These are phyloP conservation scores for Saksenaea oblongispora DNA, from an alignment of 371 early-diverging fungal genomes.

Conservation along the genomic window DNA sequence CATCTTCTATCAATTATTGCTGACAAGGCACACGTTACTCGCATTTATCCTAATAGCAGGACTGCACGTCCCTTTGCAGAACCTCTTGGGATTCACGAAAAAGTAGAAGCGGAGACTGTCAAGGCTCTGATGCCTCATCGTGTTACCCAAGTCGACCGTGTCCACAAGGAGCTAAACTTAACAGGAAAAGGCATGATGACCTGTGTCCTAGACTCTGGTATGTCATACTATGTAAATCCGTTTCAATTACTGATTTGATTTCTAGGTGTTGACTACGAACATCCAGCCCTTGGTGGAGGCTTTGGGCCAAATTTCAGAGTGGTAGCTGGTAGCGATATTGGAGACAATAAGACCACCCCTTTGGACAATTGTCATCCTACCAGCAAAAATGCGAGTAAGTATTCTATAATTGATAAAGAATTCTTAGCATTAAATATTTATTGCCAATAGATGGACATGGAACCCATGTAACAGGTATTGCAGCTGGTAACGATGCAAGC, in stretches of 20 bases:
- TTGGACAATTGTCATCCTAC: constrained; percentile 6
- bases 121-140: background rate
- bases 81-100: background rate
- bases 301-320: constrained; percentile 45
- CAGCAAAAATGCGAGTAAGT: constrained; percentile 17
- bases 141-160: constrained; percentile 27
- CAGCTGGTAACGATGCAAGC: constrained; percentile 53
- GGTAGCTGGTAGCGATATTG: constrained; percentile 3
- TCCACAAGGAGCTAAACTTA: constrained; percentile 21
- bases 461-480: constrained; percentile 68
- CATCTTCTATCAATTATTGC: background rate
- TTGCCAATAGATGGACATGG: constrained; percentile 42
- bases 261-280: constrained; percentile 64
- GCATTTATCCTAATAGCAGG: background rate
- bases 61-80: background rate
- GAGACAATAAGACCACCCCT: constrained; percentile 6
- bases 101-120: background rate
- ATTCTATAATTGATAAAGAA: background rate
- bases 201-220: constrained; percentile 67
- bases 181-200: constrained; percentile 65
- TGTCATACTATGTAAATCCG: constrained; percentile 39
- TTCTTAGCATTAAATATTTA: background rate
- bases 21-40: background rate
- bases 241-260: constrained; percentile 55
- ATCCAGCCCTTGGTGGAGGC: constrained; percentile 68